These are phyloP conservation scores for Athelia sp. DNA, from an alignment of 1,284 basidiomycete genomes.

Conservation along the genomic window DNA sequence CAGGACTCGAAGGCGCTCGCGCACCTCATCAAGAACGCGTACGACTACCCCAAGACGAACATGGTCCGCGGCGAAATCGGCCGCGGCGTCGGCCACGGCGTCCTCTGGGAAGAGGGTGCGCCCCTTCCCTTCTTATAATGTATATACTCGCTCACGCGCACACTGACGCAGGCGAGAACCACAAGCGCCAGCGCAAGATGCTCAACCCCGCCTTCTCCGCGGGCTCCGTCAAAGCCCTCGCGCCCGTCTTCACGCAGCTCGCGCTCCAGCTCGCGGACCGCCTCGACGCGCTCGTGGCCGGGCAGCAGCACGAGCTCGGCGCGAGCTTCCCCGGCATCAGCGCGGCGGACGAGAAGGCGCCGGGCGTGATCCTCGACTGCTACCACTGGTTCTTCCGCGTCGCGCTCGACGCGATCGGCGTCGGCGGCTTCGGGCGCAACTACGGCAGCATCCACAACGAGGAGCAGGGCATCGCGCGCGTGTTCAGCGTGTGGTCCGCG, in stretches of 20 bases:
- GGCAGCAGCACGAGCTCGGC: neutral
- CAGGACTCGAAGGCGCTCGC: neutral
- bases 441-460: neutral
- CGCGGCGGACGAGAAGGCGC: neutral
- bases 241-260: neutral
- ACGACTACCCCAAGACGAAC: neutral
- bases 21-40: neutral
- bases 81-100: neutral
- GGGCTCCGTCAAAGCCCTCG: neutral
- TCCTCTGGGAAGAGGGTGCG: neutral
- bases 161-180: neutral
- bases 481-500: neutral
- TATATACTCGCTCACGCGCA: no score
- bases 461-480: neutral
- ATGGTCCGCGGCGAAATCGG: neutral
- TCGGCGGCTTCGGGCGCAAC: neutral
- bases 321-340: neutral
- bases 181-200: conserved; percentile 1
- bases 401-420: neutral
- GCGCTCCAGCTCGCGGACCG: neutral
- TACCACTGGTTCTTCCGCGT: conserved; percentile 1
- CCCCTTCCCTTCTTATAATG: neutral
- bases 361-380: neutral
- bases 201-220: neutral
- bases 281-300: neutral